phyloP scores from a whole-genome alignment of 2,329 filamentous ascomycete species.

The Fusarium dlaminii region DNA sequence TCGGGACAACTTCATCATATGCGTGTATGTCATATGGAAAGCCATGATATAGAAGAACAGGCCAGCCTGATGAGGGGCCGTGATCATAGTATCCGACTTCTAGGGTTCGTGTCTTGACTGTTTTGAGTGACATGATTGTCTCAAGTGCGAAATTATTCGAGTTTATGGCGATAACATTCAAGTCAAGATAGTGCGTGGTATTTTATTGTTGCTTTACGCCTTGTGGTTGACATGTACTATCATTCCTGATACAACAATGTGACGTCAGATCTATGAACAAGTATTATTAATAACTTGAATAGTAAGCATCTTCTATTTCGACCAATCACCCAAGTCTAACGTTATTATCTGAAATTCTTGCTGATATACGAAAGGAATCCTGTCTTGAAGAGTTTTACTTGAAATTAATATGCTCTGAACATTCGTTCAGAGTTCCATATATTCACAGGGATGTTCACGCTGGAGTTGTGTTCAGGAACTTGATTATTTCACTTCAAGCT shows the following conservation, averaged over 20 bases:
- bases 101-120: not conserved
- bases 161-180: fast-evolving
- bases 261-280: not conserved
- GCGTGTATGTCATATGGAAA: slow-evolving; percentile 10
- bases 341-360: not conserved
- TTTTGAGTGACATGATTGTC: not conserved
- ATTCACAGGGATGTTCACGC: not conserved
- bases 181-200: fast-evolving
- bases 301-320: not conserved
- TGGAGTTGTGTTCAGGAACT: not conserved
- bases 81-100: slow-evolving; percentile 9
- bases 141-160: too few species aligned
- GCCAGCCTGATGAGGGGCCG: not conserved
- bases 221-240: not conserved
- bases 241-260: not conserved
- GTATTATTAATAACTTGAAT: not conserved
- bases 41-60: slow-evolving; percentile 9
- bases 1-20: not conserved
- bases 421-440: not conserved
- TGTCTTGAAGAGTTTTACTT: not conserved
- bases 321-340: not conserved
- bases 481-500: not conserved
- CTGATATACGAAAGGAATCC: not conserved
- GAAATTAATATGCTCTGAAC: fast-evolving
- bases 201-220: not conserved